Evolutionary conservation across 768 basidiomycete genomes (phyloP).

Genomic region (Coprinellus micaceus): DNA sequence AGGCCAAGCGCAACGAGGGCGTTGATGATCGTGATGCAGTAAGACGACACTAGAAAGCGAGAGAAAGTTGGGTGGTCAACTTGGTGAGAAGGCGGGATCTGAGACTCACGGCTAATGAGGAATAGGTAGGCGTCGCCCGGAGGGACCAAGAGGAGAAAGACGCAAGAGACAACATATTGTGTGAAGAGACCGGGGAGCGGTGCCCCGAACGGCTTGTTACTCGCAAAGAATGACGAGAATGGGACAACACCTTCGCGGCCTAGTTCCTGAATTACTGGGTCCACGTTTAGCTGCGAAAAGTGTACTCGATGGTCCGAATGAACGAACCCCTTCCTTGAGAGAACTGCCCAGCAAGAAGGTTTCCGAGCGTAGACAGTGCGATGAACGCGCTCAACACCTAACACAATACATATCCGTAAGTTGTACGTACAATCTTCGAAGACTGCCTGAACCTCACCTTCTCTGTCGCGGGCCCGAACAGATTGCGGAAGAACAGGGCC

Average conservation of each 20-base stretch:
- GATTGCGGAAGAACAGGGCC: constrained; percentile 70
- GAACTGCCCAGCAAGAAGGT: constrained; percentile 61
- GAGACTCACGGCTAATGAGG: constrained; percentile 57
- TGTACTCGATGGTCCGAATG: neutral
- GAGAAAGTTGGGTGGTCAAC: neutral
- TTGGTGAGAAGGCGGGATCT: too few species aligned
- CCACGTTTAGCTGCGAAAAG: neutral
- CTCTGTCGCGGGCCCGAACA: constrained; percentile 62
- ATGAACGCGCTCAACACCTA: constrained; percentile 57
- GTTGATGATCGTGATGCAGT: constrained; percentile 57
- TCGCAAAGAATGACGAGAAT: constrained; percentile 62
- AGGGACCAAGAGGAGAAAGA: constrained; percentile 53
- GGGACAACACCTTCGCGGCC: constrained; percentile 71
- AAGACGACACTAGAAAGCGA: constrained; percentile 48
- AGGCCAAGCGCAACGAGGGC: constrained; percentile 58
- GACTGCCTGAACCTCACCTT: constrained; percentile 34
- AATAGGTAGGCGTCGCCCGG: constrained; percentile 76
- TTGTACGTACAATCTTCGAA: neutral
- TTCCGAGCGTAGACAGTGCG: constrained; percentile 62
- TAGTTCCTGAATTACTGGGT: constrained; percentile 67
- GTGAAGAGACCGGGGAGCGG: constrained; percentile 60
- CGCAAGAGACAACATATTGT: constrained; percentile 58
- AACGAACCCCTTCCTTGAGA: constrained; percentile 58
- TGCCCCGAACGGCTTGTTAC: constrained; percentile 66
- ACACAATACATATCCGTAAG: neutral